A percentile compares a stretch with the other conserved stretches of the same genome.
Conservation (phyloP, 441 rosid genomes). For the Isatis lusitanica region DNA sequence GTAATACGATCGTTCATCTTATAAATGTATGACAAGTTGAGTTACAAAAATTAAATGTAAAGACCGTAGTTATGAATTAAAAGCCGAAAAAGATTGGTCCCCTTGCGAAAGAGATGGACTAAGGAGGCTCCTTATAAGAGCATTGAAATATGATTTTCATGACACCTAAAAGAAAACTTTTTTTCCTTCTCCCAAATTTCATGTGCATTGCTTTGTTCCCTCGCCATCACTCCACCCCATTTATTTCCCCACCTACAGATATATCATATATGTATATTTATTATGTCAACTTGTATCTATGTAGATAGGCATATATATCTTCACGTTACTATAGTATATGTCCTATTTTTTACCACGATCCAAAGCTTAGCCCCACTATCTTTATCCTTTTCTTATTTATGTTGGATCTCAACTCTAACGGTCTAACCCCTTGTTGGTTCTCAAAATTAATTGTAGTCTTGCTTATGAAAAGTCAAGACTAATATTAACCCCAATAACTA, state of each 20-base stretch:
- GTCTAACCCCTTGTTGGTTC: neutral
- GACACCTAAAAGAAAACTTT: slow-evolving; percentile 6
- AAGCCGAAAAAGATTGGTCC: slow-evolving; percentile 32
- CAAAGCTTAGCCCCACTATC: slow-evolving; percentile 19
- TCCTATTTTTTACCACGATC: slow-evolving; percentile 12
- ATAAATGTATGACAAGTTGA: slow-evolving; percentile 33
- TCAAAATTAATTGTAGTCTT: neutral
- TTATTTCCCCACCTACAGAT: slow-evolving; percentile 29
- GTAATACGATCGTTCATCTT: slow-evolving; percentile 18
- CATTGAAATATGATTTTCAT: slow-evolving; percentile 29
- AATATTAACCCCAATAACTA: neutral
- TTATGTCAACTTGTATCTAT: slow-evolving; percentile 25
- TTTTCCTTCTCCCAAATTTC: slow-evolving; percentile 21
- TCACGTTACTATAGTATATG: slow-evolving; percentile 9
- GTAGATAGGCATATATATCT: neutral
- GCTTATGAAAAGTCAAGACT: neutral
- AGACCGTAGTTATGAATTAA: slow-evolving; percentile 23
- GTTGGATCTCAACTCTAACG: slow-evolving; percentile 1
- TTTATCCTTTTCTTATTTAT: neutral
- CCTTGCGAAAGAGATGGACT: slow-evolving; percentile 31
- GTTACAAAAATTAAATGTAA: slow-evolving; percentile 21
- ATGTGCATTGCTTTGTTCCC: slow-evolving; percentile 35
- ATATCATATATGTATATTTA: neutral
- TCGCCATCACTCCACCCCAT: slow-evolving; percentile 36
- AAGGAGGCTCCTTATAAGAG: slow-evolving; percentile 14